These are phyloP conservation scores for Pseudoneurospora amorphoporcata DNA, from an alignment of 495 filamentous ascomycete species.

Conservation along the genomic window DNA sequence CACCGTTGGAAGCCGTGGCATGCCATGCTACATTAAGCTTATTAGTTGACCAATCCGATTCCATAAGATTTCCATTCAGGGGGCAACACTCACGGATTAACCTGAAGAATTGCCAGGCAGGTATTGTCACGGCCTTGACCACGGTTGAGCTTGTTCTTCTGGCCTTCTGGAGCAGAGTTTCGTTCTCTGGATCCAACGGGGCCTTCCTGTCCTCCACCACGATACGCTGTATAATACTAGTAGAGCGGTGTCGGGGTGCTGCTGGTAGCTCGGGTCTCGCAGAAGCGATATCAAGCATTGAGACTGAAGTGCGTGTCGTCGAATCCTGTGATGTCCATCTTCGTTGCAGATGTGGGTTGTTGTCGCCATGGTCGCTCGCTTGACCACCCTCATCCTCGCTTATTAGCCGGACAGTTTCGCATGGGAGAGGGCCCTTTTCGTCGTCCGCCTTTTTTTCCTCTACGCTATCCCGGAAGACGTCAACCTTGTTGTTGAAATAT, in stretches of 20 bases:
- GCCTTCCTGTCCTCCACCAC: conserved; percentile 28
- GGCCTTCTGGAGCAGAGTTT: conserved; percentile 26
- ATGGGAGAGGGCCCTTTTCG: not conserved
- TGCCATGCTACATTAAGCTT: conserved; percentile 56
- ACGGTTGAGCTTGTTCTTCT: conserved; percentile 39
- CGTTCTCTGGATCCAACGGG: conserved; percentile 26
- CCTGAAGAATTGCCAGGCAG: conserved; percentile 95
- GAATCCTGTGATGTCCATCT: conserved; percentile 24
- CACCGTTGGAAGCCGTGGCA: conserved; percentile 36
- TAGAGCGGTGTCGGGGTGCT: conserved; percentile 28
- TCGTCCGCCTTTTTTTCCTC: conserved; percentile 42
- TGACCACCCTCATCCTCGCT: conserved; percentile 21
- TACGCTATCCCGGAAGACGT: conserved; percentile 63
- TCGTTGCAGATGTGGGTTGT: conserved; percentile 8
- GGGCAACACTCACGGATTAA: conserved; percentile 55
- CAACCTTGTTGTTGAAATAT: conserved; percentile 92
- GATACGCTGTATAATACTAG: conserved; percentile 41
- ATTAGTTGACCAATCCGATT: conserved; percentile 29
- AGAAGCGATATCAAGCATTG: conserved; percentile 5
- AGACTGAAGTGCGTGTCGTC: conserved; percentile 12
- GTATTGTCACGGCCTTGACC: conserved; percentile 82
- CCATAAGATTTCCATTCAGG: not conserved
- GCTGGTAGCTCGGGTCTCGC: conserved; percentile 13
- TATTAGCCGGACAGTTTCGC: conserved; percentile 27
- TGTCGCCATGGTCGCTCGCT: conserved; percentile 1